These are phyloP conservation scores for Aegilops longissima DNA, from an alignment of 176 grass and related monocot species.

Conservation along the genomic window DNA sequence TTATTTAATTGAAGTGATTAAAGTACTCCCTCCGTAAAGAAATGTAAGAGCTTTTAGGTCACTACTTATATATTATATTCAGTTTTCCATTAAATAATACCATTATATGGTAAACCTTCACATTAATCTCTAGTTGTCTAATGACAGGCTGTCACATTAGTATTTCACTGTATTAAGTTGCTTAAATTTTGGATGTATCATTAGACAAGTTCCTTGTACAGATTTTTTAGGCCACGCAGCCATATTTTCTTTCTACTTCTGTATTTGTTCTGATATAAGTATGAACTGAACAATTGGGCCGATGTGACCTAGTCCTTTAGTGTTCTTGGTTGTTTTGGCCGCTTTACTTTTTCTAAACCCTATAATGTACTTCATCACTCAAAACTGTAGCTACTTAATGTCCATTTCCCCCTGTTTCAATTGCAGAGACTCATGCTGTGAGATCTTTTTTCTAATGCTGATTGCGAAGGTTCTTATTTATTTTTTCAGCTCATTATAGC, in stretches of 20 bases:
- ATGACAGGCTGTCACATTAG: background rate
- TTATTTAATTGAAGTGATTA: background rate
- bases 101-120: background rate
- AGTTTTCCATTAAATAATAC: background rate
- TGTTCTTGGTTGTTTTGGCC: background rate
- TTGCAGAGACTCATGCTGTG: background rate
- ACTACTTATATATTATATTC: background rate
- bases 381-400: slow-evolving; percentile 17
- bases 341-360: background rate
- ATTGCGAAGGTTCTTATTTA: slow-evolving; percentile 15
- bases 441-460: background rate
- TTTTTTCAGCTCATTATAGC: slow-evolving; percentile 98
- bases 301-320: background rate
- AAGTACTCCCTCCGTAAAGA: too few species aligned
- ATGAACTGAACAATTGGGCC: background rate
- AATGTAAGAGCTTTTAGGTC: too few species aligned
- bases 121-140: background rate
- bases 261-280: background rate
- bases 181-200: background rate
- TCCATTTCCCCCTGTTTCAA: slow-evolving; percentile 4
- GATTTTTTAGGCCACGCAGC: background rate
- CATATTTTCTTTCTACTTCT: background rate
- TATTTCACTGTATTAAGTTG: background rate
- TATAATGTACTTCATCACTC: background rate
- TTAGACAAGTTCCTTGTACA: background rate